phyloP scores from a whole-genome alignment of 2,329 filamentous ascomycete genomes.

The Diaporthe vexans region DNA sequence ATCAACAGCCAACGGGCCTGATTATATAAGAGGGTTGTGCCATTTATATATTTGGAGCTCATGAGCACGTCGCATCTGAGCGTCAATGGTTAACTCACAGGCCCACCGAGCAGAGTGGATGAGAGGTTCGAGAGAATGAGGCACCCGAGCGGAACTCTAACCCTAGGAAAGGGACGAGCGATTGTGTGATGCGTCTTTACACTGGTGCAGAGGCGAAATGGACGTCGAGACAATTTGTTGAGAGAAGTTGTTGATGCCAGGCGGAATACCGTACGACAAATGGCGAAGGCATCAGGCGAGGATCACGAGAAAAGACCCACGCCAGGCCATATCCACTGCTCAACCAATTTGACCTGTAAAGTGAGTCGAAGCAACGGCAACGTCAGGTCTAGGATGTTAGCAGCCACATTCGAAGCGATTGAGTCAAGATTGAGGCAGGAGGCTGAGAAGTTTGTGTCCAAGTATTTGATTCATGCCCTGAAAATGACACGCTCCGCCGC shows the following conservation, averaged over 20 bases:
- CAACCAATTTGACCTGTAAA: background rate
- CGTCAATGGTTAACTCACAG: rapidly evolving
- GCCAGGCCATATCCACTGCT: background rate
- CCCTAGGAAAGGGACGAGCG: background rate
- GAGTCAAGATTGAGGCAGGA: background rate
- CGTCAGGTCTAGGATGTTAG: no score
- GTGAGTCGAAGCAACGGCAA: background rate
- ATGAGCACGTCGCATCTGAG: background rate
- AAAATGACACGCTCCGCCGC: background rate
- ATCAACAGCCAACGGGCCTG: background rate
- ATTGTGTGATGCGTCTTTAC: background rate
- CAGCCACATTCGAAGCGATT: background rate
- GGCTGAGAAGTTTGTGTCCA: background rate
- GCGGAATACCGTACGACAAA: background rate
- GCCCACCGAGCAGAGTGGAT: background rate
- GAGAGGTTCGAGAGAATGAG: background rate
- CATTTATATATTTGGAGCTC: background rate
- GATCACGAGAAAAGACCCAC: background rate
- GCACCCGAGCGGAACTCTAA: no score
- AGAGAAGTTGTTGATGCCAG: background rate
- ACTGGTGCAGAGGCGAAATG: background rate
- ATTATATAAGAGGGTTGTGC: constrained; percentile 3
- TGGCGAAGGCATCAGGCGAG: background rate
- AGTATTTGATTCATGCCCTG: background rate
- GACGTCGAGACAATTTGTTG: background rate